Conservation (phyloP, 2,329 filamentous ascomycete species). For the Stachybotrys elegans region DNA sequence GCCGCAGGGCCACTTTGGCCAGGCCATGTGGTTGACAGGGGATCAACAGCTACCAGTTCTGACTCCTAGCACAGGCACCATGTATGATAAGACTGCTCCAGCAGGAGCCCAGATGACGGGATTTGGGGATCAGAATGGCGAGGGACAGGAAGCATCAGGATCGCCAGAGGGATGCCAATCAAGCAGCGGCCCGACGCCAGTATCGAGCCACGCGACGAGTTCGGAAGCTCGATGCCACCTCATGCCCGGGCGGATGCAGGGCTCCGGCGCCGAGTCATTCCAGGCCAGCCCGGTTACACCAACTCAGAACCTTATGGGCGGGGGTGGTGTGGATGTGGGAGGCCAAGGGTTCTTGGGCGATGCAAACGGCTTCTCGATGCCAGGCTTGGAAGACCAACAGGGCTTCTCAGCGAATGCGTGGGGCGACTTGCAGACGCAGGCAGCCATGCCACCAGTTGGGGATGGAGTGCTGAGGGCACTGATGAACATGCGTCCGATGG, state of each 20-base stretch:
- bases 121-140: slow-evolving; percentile 40
- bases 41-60: slow-evolving; percentile 33
- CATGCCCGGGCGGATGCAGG: slow-evolving; percentile 24
- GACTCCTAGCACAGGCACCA: slow-evolving; percentile 26
- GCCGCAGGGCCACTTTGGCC: slow-evolving; percentile 21
- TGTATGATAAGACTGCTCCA: slow-evolving; percentile 27
- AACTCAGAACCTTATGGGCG: slow-evolving; percentile 33
- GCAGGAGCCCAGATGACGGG: slow-evolving; percentile 22
- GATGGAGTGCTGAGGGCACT: slow-evolving; percentile 53
- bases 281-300: slow-evolving; percentile 45
- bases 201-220: slow-evolving; percentile 39
- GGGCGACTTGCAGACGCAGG: slow-evolving; percentile 34
- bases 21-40: slow-evolving; percentile 31
- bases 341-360: slow-evolving; percentile 35
- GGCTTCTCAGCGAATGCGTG: slow-evolving; percentile 36
- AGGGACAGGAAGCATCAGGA: slow-evolving; percentile 39
- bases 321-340: slow-evolving; percentile 28
- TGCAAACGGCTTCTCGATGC: slow-evolving; percentile 30
- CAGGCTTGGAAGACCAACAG: slow-evolving; percentile 16
- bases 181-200: slow-evolving; percentile 50
- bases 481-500: slow-evolving; percentile 56
- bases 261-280: slow-evolving; percentile 40
- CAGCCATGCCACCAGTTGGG: slow-evolving; percentile 49
- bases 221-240: slow-evolving; percentile 24
- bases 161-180: slow-evolving; percentile 47